These are phyloP conservation scores for Colletotrichum zoysiae DNA, from an alignment of 2,329 filamentous ascomycete genomes.

Conservation along the genomic window DNA sequence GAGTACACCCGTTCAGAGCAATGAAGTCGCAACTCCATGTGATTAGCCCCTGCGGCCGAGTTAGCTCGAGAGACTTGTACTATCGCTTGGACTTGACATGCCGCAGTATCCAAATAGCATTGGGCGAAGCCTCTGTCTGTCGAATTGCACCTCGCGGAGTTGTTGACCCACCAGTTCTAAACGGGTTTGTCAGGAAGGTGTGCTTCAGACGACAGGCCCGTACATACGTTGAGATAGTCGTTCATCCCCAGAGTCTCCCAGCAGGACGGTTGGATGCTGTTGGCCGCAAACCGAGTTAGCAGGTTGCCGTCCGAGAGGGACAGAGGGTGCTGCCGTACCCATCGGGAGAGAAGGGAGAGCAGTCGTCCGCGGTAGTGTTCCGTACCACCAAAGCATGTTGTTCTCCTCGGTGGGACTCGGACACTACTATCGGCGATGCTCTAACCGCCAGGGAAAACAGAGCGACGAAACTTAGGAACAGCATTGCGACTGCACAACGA, in stretches of 20 bases:
- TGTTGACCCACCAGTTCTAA: slow-evolving; percentile 30
- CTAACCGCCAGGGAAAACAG: background rate
- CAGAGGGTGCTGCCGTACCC: background rate
- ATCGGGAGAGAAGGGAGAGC: background rate
- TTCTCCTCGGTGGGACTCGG: background rate
- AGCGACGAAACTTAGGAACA: slow-evolving; percentile 12
- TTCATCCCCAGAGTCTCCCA: slow-evolving; percentile 1
- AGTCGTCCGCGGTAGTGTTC: background rate
- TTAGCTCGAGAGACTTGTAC: background rate
- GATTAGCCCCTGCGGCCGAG: slow-evolving; percentile 10
- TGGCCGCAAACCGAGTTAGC: background rate
- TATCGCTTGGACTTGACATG: background rate
- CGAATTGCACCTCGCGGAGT: slow-evolving; percentile 14
- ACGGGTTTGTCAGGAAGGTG: background rate
- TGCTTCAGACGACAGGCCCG: fast-evolving
- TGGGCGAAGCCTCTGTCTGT: slow-evolving; percentile 13
- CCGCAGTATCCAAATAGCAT: slow-evolving; percentile 27
- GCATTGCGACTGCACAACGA: slow-evolving; percentile 3
- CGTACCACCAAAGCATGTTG: background rate
- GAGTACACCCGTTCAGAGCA: slow-evolving; percentile 14
- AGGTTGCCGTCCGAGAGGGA: background rate
- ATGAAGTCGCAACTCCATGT: slow-evolving; percentile 31
- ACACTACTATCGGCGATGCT: slow-evolving; percentile 3
- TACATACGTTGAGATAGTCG: slow-evolving; percentile 7
- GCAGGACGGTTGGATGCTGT: slow-evolving; percentile 3